Evolutionary conservation across 1,284 basidiomycete species (phyloP).

Genomic region (Golubevia sp.): DNA sequence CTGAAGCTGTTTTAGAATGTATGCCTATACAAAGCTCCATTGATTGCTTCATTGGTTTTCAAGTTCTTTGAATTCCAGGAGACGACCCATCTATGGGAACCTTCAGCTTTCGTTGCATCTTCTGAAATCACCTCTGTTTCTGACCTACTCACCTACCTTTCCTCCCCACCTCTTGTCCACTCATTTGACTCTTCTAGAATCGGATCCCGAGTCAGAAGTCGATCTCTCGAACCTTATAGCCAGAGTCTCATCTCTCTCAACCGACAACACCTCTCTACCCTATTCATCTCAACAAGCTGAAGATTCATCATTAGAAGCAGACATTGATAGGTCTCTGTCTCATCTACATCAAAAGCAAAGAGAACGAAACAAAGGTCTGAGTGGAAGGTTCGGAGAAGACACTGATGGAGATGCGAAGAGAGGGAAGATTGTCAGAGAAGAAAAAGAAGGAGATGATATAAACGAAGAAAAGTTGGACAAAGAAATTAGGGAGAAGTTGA

Average conservation of each 20-base stretch:
- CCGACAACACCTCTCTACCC: conserved; percentile 5
- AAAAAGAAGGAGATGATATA: conserved; percentile 4
- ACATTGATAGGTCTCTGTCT: conserved; percentile 38
- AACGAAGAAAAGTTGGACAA: conserved; percentile 3
- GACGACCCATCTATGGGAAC: too few species aligned
- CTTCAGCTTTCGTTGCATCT: too few species aligned
- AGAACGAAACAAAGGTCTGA: conserved; percentile 4
- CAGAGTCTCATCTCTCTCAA: conserved; percentile 32
- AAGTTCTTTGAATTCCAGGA: too few species aligned
- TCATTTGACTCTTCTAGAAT: conserved; percentile 17
- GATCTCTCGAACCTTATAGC: conserved; percentile 41
- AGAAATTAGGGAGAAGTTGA: not conserved
- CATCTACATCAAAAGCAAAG: conserved; percentile 34
- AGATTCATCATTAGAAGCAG: conserved; percentile 26
- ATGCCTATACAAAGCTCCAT: too few species aligned
- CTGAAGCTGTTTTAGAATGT: too few species aligned
- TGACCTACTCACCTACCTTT: conserved; percentile 8
- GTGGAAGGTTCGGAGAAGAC: not conserved
- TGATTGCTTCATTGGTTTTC: too few species aligned
- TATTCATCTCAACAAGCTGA: not conserved
- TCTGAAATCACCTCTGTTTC: too few species aligned
- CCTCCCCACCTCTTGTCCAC: not conserved
- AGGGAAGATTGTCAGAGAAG: conserved; percentile 22
- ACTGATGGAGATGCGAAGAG: conserved; percentile 14
- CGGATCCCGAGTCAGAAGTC: conserved; percentile 50